Percentiles rank a stretch among this genome's conserved stretches.
These are phyloP conservation scores for Rhododendron vialii DNA, from an alignment of 148 eudicot genomes.

Conservation along the genomic window DNA sequence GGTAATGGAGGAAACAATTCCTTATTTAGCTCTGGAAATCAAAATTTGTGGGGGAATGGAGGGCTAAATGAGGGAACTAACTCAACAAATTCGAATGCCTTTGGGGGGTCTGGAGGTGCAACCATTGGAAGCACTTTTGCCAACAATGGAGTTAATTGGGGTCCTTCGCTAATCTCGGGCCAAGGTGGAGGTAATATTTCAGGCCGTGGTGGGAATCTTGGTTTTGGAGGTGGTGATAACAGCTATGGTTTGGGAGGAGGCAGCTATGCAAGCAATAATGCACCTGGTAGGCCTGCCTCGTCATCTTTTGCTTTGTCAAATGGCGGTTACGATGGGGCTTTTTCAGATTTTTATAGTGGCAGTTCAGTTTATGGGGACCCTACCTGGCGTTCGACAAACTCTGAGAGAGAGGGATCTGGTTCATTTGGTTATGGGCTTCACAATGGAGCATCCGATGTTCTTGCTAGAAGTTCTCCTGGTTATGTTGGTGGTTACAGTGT, in stretches of 20 bases:
- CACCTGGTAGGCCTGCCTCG: conserved; percentile 30
- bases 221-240: conserved; percentile 40
- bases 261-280: conserved; percentile 40
- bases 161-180: conserved; percentile 26
- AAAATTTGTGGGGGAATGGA: conserved; percentile 27
- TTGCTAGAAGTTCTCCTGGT: conserved; percentile 43
- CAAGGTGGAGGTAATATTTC: conserved; percentile 40
- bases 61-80: conserved; percentile 21
- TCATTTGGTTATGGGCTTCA: conserved; percentile 62
- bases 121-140: conserved; percentile 16
- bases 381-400: conserved; percentile 53
- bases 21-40: conserved; percentile 23
- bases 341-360: conserved; percentile 51
- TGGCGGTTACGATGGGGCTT: conserved; percentile 47
- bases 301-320: conserved; percentile 42
- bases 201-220: conserved; percentile 41
- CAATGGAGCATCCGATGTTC: conserved; percentile 34
- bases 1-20: conserved; percentile 26
- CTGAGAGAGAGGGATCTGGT: conserved; percentile 49
- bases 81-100: conserved; percentile 9
- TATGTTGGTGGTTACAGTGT: conserved; percentile 55
- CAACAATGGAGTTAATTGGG: conserved; percentile 34
- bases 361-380: conserved; percentile 47
- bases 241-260: conserved; percentile 38
- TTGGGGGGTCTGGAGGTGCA: conserved; percentile 19